These are phyloP conservation scores for Xylaria sp. DNA, from an alignment of 2,329 filamentous ascomycete genomes.

Conservation along the genomic window DNA sequence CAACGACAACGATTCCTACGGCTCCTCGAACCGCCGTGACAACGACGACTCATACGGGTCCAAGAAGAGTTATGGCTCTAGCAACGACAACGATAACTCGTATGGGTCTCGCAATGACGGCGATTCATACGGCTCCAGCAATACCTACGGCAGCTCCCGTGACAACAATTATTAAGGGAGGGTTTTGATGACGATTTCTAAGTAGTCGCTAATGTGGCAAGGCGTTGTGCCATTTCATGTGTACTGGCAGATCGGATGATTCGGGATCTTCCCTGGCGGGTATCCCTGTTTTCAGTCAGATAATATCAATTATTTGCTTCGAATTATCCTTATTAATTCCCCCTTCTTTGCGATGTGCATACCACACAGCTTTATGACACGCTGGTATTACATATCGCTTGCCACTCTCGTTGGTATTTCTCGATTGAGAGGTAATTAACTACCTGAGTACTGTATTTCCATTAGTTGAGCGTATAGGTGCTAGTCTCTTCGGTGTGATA, in stretches of 20 bases:
- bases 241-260: slow-evolving; percentile 20
- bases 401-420: background rate
- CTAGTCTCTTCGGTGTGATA: too few species aligned
- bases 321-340: background rate
- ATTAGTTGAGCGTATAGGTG: too few species aligned
- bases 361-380: background rate
- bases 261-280: slow-evolving; percentile 9
- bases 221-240: background rate
- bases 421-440: background rate
- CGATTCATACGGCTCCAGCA: slow-evolving; percentile 27
- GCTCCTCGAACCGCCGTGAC: slow-evolving; percentile 15
- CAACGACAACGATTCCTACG: slow-evolving; percentile 25
- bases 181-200: slow-evolving; percentile 19
- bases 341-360: background rate
- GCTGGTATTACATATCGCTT: background rate
- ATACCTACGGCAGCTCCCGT: slow-evolving; percentile 32
- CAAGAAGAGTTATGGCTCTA: slow-evolving; percentile 6
- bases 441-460: background rate
- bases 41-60: slow-evolving; percentile 36
- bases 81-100: slow-evolving; percentile 21
- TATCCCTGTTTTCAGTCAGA: background rate
- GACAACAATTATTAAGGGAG: slow-evolving; percentile 39
- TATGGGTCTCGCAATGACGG: slow-evolving; percentile 31
- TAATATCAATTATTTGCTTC: slow-evolving; percentile 17
- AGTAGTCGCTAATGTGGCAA: background rate